Evolutionary conservation across 202 grass and related monocot genomes (phyloP).

Genomic region (Setaria viridis): DNA sequence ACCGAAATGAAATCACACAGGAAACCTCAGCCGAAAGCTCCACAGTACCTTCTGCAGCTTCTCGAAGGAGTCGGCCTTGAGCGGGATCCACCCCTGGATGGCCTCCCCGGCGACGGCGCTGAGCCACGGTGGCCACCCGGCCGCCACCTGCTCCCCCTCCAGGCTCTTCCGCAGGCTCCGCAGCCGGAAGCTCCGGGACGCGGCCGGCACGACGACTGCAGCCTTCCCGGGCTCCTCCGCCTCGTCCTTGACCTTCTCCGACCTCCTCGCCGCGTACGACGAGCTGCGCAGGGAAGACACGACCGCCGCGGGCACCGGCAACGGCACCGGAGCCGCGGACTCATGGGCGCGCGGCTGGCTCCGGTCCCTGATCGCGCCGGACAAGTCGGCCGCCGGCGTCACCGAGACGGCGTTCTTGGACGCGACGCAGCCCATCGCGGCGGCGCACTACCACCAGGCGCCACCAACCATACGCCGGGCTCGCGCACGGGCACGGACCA

Average conservation of each 20-base stretch:
- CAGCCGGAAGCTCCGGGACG: conserved; percentile 71
- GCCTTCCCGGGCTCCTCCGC: conserved; percentile 47
- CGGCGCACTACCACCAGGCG: not conserved
- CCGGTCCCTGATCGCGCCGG: conserved; percentile 48
- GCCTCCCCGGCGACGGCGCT: conserved; percentile 87
- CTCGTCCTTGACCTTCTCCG: conserved; percentile 59
- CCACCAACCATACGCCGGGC: conserved; percentile 36
- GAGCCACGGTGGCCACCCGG: conserved; percentile 96
- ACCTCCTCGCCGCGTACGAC: conserved; percentile 45
- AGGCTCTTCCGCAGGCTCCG: conserved; percentile 77
- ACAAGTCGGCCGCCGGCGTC: conserved; percentile 67
- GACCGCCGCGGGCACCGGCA: conserved; percentile 14
- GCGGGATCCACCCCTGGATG: conserved; percentile 96
- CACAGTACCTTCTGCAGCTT: conserved; percentile 75
- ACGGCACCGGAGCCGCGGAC: not conserved
- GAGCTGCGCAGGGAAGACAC: conserved; percentile 41
- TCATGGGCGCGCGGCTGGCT: conserved; percentile 5
- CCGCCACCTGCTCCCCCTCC: conserved; percentile 95
- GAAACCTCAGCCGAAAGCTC: conserved; percentile 37
- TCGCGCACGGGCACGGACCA: not conserved
- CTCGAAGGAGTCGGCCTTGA: conserved; percentile 66
- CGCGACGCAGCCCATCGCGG: conserved; percentile 81
- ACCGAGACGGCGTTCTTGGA: conserved; percentile 85
- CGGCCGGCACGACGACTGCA: conserved; percentile 15
- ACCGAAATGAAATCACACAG: conserved; percentile 31